Evolutionary conservation across 345 rosid species (phyloP).

Genomic region (Camelina hispida): DNA sequence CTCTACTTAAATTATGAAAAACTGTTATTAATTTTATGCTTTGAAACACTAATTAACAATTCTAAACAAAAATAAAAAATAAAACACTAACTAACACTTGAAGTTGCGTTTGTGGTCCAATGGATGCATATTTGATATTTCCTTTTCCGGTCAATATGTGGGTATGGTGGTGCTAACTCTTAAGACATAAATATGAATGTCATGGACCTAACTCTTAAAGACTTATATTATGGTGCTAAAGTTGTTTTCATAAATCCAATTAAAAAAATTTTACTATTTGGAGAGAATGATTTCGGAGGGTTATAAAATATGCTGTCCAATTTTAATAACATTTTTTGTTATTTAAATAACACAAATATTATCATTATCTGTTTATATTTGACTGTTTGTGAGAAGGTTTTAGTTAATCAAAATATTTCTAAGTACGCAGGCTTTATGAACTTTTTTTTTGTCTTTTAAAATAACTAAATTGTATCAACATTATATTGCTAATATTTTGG

Average conservation of each 20-base stretch:
- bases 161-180: background rate
- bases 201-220: slow-evolving; percentile 2
- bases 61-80: too few relatives aligned
- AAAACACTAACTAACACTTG: slow-evolving; percentile 24
- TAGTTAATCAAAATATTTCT: too few relatives aligned
- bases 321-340: too few relatives aligned
- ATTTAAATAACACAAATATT: background rate
- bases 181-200: background rate
- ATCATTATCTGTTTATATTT: background rate
- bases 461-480: background rate
- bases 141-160: background rate
- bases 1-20: background rate
- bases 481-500: background rate
- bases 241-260: background rate
- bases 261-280: background rate
- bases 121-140: too few relatives aligned
- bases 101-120: slow-evolving; percentile 33
- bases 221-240: background rate
- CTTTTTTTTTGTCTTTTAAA: background rate
- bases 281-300: background rate
- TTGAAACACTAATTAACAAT: slow-evolving; percentile 9
- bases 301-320: background rate
- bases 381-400: too few relatives aligned
- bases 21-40: slow-evolving; percentile 1
- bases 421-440: too few relatives aligned